phyloP scores from a whole-genome alignment of 805 yeast species.

The Yamadazyma sp. region DNA sequence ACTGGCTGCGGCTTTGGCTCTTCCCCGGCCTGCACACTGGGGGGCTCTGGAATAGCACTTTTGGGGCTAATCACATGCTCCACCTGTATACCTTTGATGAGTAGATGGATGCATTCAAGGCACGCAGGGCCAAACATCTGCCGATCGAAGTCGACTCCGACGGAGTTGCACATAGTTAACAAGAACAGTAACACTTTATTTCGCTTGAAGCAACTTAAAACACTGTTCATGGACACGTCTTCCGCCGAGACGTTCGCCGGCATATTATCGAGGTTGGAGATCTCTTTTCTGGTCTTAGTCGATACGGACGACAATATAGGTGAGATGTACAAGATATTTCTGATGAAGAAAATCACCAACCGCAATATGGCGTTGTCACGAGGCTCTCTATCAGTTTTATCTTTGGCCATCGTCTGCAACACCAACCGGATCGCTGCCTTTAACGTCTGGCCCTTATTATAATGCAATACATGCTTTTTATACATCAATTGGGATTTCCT shows the following conservation, averaged over 20 bases:
- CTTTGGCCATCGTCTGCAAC: constrained; percentile 54
- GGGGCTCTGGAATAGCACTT: no score
- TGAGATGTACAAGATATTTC: constrained; percentile 77
- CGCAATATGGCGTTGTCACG: constrained; percentile 73
- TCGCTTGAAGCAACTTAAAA: constrained; percentile 56
- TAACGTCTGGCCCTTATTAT: constrained; percentile 59
- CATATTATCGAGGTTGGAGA: constrained; percentile 36
- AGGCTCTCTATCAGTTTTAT: constrained; percentile 56
- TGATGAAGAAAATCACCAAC: constrained; percentile 67
- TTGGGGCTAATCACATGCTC: constrained; percentile 24
- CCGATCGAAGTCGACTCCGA: constrained; percentile 63
- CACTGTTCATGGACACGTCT: constrained; percentile 65
- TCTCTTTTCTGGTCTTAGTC: constrained; percentile 38
- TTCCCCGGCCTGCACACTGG: not conserved
- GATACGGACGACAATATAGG: constrained; percentile 60
- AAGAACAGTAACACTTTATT: constrained; percentile 75
- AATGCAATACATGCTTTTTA: constrained; percentile 63
- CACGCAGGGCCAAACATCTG: constrained; percentile 59
- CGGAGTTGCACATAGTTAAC: constrained; percentile 65
- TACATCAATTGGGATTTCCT: constrained; percentile 68
- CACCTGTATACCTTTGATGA: constrained; percentile 57
- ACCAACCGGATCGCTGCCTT: constrained; percentile 70
- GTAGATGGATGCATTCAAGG: constrained; percentile 66
- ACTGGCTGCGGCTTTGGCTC: not conserved
- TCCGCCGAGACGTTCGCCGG: constrained; percentile 60